phyloP scores from a whole-genome alignment of 2,329 filamentous ascomycete genomes.

The Dothiorella sarmentorum region DNA sequence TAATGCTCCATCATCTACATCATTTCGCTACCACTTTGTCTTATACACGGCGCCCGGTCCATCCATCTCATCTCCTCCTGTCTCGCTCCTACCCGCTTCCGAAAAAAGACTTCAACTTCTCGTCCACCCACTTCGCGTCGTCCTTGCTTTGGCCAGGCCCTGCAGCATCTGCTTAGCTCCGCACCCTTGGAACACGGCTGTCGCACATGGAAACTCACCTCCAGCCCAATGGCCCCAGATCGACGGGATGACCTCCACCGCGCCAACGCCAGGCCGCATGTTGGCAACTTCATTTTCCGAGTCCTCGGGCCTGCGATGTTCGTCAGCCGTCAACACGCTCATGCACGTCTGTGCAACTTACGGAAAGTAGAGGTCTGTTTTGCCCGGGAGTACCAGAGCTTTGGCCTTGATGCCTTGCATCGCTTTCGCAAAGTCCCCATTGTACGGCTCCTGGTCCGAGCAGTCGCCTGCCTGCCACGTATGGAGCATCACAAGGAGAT shows the following conservation, averaged over 20 bases:
- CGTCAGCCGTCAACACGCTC: constrained; percentile 16
- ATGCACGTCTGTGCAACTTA: constrained; percentile 36
- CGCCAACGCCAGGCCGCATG: constrained; percentile 58
- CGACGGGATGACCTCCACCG: constrained; percentile 53
- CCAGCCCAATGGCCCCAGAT: constrained; percentile 61
- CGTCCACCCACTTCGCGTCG: constrained; percentile 70
- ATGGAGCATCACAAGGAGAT: constrained; percentile 69
- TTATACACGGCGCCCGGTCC: not conserved
- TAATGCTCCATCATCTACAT: not conserved
- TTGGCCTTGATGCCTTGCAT: constrained; percentile 69
- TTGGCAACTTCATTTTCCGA: constrained; percentile 68
- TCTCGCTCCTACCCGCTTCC: not conserved
- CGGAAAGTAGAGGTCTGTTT: constrained; percentile 79
- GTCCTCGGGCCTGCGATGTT: constrained; percentile 60
- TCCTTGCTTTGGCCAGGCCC: constrained; percentile 69
- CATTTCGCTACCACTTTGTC: constrained; percentile 2
- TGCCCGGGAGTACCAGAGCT: constrained; percentile 65
- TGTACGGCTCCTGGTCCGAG: constrained; percentile 65
- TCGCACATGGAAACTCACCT: constrained; percentile 38
- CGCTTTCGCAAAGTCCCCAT: constrained; percentile 59
- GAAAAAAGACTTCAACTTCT: constrained; percentile 42
- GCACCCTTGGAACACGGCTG: not conserved
- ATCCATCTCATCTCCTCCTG: not conserved
- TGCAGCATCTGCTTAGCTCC: constrained; percentile 18
- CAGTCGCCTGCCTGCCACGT: constrained; percentile 76